Evolutionary conservation across 2,329 filamentous ascomycete species (phyloP).

Genomic region (Sarocladium oryzae): DNA sequence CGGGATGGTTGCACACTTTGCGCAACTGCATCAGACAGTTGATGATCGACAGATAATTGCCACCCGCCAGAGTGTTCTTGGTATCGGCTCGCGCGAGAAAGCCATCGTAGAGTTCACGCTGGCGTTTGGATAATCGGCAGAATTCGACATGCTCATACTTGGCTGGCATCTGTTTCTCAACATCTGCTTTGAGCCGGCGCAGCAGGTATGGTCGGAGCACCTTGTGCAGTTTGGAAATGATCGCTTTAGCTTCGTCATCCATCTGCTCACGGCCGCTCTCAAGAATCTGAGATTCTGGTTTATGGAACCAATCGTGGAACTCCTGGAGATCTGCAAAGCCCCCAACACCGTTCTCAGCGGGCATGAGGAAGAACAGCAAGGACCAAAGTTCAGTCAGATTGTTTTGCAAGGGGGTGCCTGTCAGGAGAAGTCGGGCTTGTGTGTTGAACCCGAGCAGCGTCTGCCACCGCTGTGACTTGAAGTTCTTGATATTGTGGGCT

Average conservation of each 20-base stretch:
- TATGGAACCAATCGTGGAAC: slow-evolving; percentile 93
- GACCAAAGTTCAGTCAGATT: slow-evolving; percentile 97
- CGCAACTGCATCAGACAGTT: slow-evolving; percentile 96
- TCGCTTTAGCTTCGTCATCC: slow-evolving; percentile 86
- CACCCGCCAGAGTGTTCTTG: slow-evolving; percentile 78
- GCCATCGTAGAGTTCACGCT: slow-evolving; percentile 92
- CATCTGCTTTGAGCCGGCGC: slow-evolving; percentile 86
- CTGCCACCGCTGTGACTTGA: slow-evolving; percentile 96
- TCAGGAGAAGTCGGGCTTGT: slow-evolving; percentile 76
- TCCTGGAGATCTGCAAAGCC: slow-evolving; percentile 93
- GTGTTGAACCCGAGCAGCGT: slow-evolving; percentile 92
- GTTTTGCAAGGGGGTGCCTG: slow-evolving; percentile 93
- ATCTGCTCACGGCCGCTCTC: slow-evolving; percentile 91
- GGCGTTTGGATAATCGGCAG: slow-evolving; percentile 89
- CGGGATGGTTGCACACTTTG: slow-evolving; percentile 97
- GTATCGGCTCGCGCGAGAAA: slow-evolving; percentile 90
- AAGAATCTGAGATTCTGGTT: slow-evolving; percentile 91
- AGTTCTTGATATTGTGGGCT: slow-evolving; percentile 99
- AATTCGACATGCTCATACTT: slow-evolving; percentile 98
- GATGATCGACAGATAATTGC: slow-evolving; percentile 96
- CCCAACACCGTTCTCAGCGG: slow-evolving; percentile 77
- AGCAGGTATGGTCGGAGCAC: slow-evolving; percentile 88
- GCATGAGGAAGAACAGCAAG: slow-evolving; percentile 91
- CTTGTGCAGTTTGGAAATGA: slow-evolving; percentile 90
- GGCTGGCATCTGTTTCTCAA: slow-evolving; percentile 97